Percentiles rank a stretch among this genome's conserved stretches.
phyloP scores from a whole-genome alignment of 345 rosid species.

The Syzygium grande region DNA sequence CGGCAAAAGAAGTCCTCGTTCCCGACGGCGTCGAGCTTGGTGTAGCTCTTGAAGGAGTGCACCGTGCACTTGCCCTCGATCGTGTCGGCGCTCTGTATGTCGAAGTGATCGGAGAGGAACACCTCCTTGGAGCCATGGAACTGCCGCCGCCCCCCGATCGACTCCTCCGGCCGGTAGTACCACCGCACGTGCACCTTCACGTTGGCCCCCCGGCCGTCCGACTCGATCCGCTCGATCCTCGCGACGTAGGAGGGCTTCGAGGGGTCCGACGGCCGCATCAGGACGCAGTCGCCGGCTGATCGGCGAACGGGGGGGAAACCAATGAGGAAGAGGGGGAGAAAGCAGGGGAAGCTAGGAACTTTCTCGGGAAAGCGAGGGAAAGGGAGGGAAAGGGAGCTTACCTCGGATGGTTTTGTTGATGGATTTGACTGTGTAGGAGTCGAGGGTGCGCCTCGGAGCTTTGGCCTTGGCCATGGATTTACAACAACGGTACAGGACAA shows the following conservation, averaged over 20 bases:
- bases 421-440: slow-evolving; percentile 64
- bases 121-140: slow-evolving; percentile 97
- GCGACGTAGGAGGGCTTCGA: slow-evolving; percentile 86
- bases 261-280: slow-evolving; percentile 89
- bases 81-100: slow-evolving; percentile 83
- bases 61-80: slow-evolving; percentile 92
- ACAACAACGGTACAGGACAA: neutral
- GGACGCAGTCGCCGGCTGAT: slow-evolving; percentile 81
- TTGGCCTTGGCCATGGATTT: slow-evolving; percentile 70
- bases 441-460: slow-evolving; percentile 63
- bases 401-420: slow-evolving; percentile 74
- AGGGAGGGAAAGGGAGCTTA: slow-evolving; percentile 7
- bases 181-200: slow-evolving; percentile 77
- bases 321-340: neutral
- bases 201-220: slow-evolving; percentile 72
- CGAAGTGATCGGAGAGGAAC: slow-evolving; percentile 85
- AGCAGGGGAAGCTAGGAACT: neutral
- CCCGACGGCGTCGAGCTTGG: slow-evolving; percentile 86
- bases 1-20: slow-evolving; percentile 98
- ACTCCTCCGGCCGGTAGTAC: slow-evolving; percentile 98
- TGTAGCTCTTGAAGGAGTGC: slow-evolving; percentile 77
- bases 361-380: neutral
- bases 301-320: neutral
- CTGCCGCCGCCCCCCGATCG: slow-evolving; percentile 88
- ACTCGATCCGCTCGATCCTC: slow-evolving; percentile 77